Conservation (phyloP, 495 filamentous ascomycete genomes). For the Annulohypoxylon moriforme region DNA sequence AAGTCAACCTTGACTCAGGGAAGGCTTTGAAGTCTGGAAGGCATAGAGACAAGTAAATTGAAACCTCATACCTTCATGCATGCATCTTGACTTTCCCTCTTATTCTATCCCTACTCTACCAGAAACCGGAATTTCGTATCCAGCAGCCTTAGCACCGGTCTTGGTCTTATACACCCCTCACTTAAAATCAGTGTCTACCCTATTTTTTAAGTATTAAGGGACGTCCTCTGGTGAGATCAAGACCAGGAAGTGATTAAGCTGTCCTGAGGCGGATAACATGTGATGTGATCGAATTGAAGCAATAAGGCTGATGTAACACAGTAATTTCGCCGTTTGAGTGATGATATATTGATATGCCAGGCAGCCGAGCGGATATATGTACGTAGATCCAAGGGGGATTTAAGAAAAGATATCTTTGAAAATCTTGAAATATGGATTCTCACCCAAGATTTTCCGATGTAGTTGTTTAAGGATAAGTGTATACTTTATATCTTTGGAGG, state of each 20-base stretch:
- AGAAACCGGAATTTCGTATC: neutral
- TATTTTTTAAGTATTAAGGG: neutral
- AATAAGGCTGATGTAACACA: slow-evolving; percentile 26
- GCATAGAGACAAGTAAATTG: slow-evolving; percentile 26
- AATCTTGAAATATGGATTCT: neutral
- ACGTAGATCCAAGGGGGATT: neutral
- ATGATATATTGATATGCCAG: neutral
- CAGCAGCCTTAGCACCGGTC: neutral
- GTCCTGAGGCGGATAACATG: neutral
- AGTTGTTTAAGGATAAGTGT: neutral
- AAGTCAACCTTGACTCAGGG: slow-evolving; percentile 8
- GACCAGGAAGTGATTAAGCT: neutral
- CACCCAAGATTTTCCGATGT: neutral
- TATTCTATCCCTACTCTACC: neutral
- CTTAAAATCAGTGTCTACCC: neutral
- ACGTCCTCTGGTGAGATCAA: neutral
- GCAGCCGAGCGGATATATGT: neutral
- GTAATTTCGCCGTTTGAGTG: slow-evolving; percentile 15
- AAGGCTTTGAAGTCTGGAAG: neutral
- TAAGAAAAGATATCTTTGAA: neutral
- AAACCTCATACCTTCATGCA: slow-evolving; percentile 30
- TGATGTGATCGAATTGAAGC: slow-evolving; percentile 20
- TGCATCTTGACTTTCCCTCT: neutral
- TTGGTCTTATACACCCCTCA: neutral
- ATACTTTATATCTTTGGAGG: neutral